phyloP scores from a whole-genome alignment of 768 basidiomycete species.

The Neoboletus subvelutipes region DNA sequence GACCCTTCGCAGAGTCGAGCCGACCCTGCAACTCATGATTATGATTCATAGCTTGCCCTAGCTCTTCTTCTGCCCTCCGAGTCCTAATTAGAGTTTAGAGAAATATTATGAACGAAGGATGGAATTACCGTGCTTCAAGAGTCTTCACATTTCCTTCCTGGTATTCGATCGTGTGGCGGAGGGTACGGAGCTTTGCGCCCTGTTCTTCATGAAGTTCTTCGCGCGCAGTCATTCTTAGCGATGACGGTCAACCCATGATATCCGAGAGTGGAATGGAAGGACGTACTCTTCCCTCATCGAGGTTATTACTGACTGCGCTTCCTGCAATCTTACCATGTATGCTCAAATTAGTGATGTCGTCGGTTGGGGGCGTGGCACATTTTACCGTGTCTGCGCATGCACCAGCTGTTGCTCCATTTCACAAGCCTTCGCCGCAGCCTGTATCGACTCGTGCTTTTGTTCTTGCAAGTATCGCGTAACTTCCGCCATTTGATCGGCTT shows the following conservation, averaged over 20 bases:
- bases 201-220: constrained; percentile 27
- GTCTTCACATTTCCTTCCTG: constrained; percentile 30
- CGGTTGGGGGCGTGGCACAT: background rate
- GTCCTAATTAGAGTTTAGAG: constrained; percentile 19
- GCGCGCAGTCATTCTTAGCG: constrained; percentile 22
- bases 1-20: constrained; percentile 22
- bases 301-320: constrained; percentile 23
- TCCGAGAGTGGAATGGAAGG: constrained; percentile 22
- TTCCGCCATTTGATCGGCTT: constrained; percentile 24
- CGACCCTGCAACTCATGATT: constrained; percentile 30
- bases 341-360: constrained; percentile 12
- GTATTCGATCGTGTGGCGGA: constrained; percentile 31
- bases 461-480: constrained; percentile 26
- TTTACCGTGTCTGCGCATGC: constrained; percentile 25
- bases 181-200: constrained; percentile 26
- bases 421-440: constrained; percentile 19
- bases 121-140: constrained; percentile 27
- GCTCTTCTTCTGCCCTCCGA: constrained; percentile 21
- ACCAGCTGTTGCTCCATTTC: constrained; percentile 30
- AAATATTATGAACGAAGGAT: background rate
- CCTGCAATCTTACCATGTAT: constrained; percentile 23
- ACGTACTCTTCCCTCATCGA: constrained; percentile 33
- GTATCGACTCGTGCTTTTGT: constrained; percentile 30
- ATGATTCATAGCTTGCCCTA: constrained; percentile 17
- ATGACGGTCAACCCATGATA: constrained; percentile 12